A percentile compares a stretch with the other conserved stretches of the same genome.
Conservation (phyloP, 108 stramenopile species). For the Skeletonema menzelii region DNA sequence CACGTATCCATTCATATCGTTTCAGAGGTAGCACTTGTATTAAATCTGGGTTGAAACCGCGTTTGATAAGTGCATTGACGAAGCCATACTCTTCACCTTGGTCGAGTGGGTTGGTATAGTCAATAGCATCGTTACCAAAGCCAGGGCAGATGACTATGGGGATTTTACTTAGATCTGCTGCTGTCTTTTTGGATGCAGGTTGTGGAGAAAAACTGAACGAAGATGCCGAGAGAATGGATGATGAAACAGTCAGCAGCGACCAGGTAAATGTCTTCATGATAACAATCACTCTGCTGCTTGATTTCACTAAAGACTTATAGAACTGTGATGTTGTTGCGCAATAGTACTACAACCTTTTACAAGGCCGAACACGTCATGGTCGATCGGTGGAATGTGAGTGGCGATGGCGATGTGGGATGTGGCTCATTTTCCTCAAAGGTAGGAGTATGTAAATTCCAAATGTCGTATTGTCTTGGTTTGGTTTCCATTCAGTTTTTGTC, state of each 20-base stretch:
- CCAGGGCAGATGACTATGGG: constrained; percentile 70
- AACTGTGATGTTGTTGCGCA: no score
- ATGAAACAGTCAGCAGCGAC: background rate
- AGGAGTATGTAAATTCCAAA: no score
- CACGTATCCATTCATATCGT: constrained; percentile 85
- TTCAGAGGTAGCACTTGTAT: constrained; percentile 72
- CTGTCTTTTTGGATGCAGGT: background rate
- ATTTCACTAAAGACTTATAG: no score
- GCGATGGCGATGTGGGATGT: no score
- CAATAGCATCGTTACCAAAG: constrained; percentile 82
- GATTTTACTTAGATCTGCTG: constrained; percentile 11
- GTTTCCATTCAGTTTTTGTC: no score
- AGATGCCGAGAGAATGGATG: background rate
- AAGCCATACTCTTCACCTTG: constrained; percentile 49
- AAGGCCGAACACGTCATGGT: no score
- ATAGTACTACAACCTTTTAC: no score
- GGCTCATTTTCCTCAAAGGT: no score
- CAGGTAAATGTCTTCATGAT: no score
- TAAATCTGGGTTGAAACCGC: constrained; percentile 56
- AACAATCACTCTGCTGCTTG: no score
- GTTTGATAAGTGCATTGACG: constrained; percentile 41
- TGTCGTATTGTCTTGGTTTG: no score
- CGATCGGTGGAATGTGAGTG: no score
- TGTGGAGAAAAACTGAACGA: background rate
- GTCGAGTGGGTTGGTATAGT: constrained; percentile 62